Evolutionary conservation across 1,284 basidiomycete species (phyloP), one percentile per base, ranked within the genome.

Genomic region (Ganoderma resinaceum): DNA sequence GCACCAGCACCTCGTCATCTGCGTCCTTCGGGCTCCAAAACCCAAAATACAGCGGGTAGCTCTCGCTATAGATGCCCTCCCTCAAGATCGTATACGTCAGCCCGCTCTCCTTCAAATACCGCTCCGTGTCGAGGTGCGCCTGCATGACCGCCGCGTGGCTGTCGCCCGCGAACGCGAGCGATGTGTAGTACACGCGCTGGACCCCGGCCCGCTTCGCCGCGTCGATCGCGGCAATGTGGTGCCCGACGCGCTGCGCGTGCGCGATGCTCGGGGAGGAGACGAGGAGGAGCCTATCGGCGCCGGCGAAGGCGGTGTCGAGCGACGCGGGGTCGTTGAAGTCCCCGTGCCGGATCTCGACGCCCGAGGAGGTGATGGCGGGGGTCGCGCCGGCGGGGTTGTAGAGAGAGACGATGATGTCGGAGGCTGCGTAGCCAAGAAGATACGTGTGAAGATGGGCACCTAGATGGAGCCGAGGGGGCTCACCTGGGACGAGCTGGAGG

Each of bases 21-120:
- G 69, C 70, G 23, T 68, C 70, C 31, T 33, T 55, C 0, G 73
- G 71, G 65, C 74, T 72, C 70, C 74, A 78, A 60, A 75, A 77
- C 20, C 80, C 81, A 35, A 82, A 74, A 67, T 81, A 82, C 33
- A 82, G 72, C 65, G 80, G 78, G 57, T 72, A 81, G 63, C 78
- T 79, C 75, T 82, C 80, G 70, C 75, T 78, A 66, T 83, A 82
- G 37, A 82, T 79, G 8, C 82, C 82, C 72, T 83, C 81, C 33
- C 82, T 68, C 33, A 83, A 71, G 61, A 80, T 78, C 29, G 80
- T 81, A 63, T 79, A 82, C 70, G 74, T 75, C 40, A 82, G 52
- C 37, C 82, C 81, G 69, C 78, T 78, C 66, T 74, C 59, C 72
- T 77, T 77, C n/a, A 84, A 70, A 63, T 81, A 79, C 55, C 61